Evolutionary conservation across 2,329 filamentous ascomycete genomes (phyloP).

Genomic region (Cercospora sesami): DNA sequence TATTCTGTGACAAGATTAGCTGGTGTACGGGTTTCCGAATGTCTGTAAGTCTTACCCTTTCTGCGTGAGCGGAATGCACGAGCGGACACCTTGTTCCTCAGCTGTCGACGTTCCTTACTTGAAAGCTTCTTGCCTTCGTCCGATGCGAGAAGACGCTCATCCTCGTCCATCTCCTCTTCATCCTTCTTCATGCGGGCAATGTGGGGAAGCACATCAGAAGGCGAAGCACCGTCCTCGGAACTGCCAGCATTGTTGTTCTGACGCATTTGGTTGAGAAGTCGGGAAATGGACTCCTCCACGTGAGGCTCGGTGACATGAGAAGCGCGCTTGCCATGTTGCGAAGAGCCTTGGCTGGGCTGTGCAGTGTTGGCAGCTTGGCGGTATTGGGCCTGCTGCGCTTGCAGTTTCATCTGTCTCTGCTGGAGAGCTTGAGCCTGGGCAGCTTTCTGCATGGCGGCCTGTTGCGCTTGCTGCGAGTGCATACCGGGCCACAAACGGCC

Average conservation of each 20-base stretch:
- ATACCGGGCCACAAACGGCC: conserved; percentile 83
- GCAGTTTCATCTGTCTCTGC: conserved; percentile 55
- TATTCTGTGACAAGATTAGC: conserved; percentile 75
- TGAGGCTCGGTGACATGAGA: conserved; percentile 49
- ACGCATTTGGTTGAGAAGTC: conserved; percentile 88
- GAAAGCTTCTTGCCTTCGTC: conserved; percentile 99
- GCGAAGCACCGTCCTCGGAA: conserved; percentile 50
- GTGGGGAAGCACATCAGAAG: conserved; percentile 58
- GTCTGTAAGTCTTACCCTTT: conserved; percentile 68
- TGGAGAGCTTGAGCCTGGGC: conserved; percentile 37
- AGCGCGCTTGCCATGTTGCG: conserved; percentile 45
- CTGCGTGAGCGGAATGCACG: conserved; percentile 95
- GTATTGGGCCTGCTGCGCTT: conserved; percentile 42
- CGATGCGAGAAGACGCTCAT: conserved; percentile 88
- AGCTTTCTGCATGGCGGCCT: conserved; percentile 57
- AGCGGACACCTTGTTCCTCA: conserved; percentile 98
- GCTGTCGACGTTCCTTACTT: conserved; percentile 92
- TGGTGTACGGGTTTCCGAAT: not conserved
- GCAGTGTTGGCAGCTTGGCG: conserved; percentile 34
- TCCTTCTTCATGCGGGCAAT: conserved; percentile 81
- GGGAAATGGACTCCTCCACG: conserved; percentile 86
- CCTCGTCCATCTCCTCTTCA: conserved; percentile 98
- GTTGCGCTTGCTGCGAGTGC: conserved; percentile 82
- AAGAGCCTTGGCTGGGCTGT: conserved; percentile 33
- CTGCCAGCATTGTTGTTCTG: conserved; percentile 61